A percentile compares a stretch with the other conserved stretches of the same genome.
phyloP scores from a whole-genome alignment of 2,329 filamentous ascomycete genomes.

The Fusarium armeniacum region DNA sequence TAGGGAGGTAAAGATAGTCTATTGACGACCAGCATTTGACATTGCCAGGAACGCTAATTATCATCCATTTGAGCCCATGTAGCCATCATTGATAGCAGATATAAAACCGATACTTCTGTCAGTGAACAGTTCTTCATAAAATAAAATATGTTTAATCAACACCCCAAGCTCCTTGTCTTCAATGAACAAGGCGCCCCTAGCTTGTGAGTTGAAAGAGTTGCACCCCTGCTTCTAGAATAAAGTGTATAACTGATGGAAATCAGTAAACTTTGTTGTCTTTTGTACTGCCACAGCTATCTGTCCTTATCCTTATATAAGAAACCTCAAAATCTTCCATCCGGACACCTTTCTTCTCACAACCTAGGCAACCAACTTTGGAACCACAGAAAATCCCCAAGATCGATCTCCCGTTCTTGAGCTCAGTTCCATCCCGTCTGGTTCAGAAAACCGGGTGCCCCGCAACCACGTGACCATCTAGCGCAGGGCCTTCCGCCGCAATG shows the following conservation, averaged over 20 bases:
- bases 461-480: constrained; percentile 53
- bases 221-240: constrained; percentile 15
- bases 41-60: not conserved
- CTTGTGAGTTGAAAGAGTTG: constrained; percentile 17
- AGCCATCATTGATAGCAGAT: not conserved
- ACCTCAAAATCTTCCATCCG: constrained; percentile 1
- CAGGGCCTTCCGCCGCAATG: constrained; percentile 44
- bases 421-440: constrained; percentile 11
- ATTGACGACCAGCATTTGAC: not conserved
- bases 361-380: constrained; percentile 7
- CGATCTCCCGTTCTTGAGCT: constrained; percentile 3
- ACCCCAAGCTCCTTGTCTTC: not conserved
- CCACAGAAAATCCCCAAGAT: constrained; percentile 14
- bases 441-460: constrained; percentile 50
- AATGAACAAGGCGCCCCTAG: constrained; percentile 18
- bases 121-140: not conserved
- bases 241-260: not conserved
- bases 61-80: not conserved
- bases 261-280: constrained; percentile 14
- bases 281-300: not conserved
- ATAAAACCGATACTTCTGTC: not conserved
- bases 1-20: not conserved
- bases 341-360: not conserved
- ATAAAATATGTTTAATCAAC: not conserved
- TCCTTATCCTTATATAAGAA: not conserved